Conservation (phyloP, 345 rosid genomes). For the Isatis tinctoria region DNA sequence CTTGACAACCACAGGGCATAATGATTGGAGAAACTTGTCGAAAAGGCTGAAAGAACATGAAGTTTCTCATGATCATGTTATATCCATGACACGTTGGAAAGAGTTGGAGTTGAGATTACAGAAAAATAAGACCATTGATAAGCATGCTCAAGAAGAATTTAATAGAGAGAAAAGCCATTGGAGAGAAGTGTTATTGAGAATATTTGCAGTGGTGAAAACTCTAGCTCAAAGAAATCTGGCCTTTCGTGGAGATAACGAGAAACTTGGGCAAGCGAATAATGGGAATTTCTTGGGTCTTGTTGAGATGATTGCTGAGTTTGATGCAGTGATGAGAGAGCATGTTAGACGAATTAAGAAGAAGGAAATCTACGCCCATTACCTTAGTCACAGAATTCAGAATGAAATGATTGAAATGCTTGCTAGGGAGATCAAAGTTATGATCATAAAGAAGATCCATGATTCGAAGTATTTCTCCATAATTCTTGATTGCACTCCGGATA, state of each 20-base stretch:
- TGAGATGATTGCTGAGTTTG: background rate
- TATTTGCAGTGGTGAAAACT: no score
- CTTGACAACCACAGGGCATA: no score
- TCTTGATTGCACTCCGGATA: background rate
- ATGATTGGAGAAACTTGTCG: no score
- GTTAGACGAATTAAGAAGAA: background rate
- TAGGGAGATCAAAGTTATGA: background rate
- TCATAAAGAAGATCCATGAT: background rate
- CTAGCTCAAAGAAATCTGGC: background rate
- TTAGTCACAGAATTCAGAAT: background rate
- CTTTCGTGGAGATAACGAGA: background rate
- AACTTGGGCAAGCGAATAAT: background rate
- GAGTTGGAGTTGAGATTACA: background rate
- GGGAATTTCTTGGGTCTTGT: background rate
- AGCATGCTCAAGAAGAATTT: background rate
- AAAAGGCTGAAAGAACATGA: no score
- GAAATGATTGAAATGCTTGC: background rate
- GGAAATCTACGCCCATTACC: background rate
- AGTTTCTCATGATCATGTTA: no score
- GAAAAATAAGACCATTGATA: no score
- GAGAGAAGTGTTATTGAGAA: background rate
- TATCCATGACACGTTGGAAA: background rate
- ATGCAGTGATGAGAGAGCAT: background rate
- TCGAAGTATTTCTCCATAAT: background rate
- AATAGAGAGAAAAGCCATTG: no score